Evolutionary conservation across 2,329 filamentous ascomycete species (phyloP).

Genomic region (Metarhizium sp.): DNA sequence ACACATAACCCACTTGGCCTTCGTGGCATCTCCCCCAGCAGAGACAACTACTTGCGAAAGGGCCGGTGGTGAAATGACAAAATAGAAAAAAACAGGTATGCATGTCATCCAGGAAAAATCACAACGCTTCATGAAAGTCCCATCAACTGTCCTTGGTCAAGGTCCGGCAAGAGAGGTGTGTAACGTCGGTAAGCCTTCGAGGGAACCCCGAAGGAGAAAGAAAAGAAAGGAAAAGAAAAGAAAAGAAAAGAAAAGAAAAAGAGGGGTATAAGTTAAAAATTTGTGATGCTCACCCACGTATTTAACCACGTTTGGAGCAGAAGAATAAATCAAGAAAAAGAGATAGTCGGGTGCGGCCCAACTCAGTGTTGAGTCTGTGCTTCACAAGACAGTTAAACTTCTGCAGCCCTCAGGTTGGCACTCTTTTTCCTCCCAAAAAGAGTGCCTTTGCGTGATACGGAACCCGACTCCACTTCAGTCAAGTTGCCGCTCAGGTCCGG

Average conservation of each 20-base stretch:
- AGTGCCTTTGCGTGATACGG: constrained; percentile 31
- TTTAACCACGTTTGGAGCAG: constrained; percentile 12
- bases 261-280: not conserved
- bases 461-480: constrained; percentile 17
- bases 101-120: constrained; percentile 4
- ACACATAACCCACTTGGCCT: not conserved
- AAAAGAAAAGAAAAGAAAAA: not conserved
- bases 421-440: constrained; percentile 35
- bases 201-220: not conserved
- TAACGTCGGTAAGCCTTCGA: not conserved
- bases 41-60: not conserved
- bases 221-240: not conserved
- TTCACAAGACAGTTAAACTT: constrained; percentile 6
- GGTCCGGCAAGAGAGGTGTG: not conserved
- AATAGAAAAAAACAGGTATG: constrained; percentile 8
- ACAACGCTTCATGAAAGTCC: not conserved
- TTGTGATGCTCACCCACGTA: constrained; percentile 2
- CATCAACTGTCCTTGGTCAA: not conserved
- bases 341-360: not conserved
- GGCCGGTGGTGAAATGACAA: not conserved
- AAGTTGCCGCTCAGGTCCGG: constrained; percentile 19
- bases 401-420: constrained; percentile 7
- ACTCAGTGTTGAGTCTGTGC: not conserved
- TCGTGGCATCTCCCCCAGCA: not conserved
- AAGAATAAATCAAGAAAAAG: not conserved